Base-by-base conservation (phyloP, 2,329 filamentous ascomycete genomes). In the Chaetothyriales sp. region DNA sequence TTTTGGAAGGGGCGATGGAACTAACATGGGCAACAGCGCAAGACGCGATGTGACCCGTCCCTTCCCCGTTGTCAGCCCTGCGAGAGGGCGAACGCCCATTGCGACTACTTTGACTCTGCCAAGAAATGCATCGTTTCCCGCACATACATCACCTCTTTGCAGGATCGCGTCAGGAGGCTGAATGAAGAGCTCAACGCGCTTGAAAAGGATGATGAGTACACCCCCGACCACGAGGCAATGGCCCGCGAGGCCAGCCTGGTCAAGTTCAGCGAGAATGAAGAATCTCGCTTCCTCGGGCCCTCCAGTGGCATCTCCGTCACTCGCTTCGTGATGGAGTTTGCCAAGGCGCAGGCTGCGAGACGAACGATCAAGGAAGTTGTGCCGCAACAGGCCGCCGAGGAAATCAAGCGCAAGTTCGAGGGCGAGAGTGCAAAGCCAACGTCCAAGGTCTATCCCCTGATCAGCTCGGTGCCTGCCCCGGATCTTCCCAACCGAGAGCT, bases 241-340 rank as follows among this genome's bases (percentile, higher is more conserved):
- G 80, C 95, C 60, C 83, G 88, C 19, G 85, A 86, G 0, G 86
- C 86, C 19, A 89, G 88, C 22, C 78, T 90, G 58, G 86, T 96
- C 60, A 83, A 83, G 44, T 79, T 96, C 49, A 81, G 84, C 61
- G 86, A 90, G 60, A 81, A 82, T 51, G 87, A 94, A 64, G 90
- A 95, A 67, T 81, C 86, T 15, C 85, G 90, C 55, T 96, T 92
- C 64, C 73, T 98, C 2, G 92, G 92, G 0, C 86, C 92, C 2
- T 95, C 89, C 47, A 96, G 90, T 65, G 92, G 90, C 53, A 95
- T 95, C 61, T 86, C 88, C 63, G 94, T 96, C 72, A 94, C 89
- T 10, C 81, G 90, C 26, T 75, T 96, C 59, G 82, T 98, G 9
- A 95, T 98, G 84, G 89, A 95, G 65, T 81, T 95, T 67, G 90